Evolutionary conservation across 2,329 filamentous ascomycete genomes (phyloP).

Genomic region (Myriosclerotinia duriaeana): DNA sequence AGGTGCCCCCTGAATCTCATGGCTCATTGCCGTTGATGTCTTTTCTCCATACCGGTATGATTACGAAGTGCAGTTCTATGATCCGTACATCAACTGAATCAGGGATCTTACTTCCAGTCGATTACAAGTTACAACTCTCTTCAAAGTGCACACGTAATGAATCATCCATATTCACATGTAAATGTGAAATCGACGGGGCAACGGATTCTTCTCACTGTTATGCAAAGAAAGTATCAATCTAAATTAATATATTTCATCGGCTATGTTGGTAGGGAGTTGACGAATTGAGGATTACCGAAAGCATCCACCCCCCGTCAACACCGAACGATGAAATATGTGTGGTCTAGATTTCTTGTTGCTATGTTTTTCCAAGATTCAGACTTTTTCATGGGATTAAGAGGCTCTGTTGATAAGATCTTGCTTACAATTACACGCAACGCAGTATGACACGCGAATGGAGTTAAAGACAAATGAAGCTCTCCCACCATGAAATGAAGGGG

Average conservation of each 20-base stretch:
- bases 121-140: background rate
- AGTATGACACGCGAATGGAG: background rate
- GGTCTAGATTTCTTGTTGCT: background rate
- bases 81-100: constrained; percentile 7
- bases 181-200: background rate
- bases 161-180: constrained; percentile 5
- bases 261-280: constrained; percentile 6
- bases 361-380: background rate
- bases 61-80: constrained; percentile 5
- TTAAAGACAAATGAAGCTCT: background rate
- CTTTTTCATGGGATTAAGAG: background rate
- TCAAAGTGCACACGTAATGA: constrained; percentile 9
- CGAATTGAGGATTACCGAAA: constrained; percentile 10
- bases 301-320: background rate
- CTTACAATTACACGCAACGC: background rate
- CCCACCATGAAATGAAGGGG: background rate
- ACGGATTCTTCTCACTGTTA: background rate
- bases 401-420: background rate
- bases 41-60: background rate
- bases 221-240: constrained; percentile 1
- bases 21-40: background rate
- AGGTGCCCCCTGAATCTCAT: constrained; percentile 7
- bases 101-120: background rate
- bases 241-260: constrained; percentile 14
- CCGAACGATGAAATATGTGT: background rate